Percentiles rank a stretch among this genome's conserved stretches.
phyloP scores from a whole-genome alignment of 768 basidiomycete genomes.

The Austroboletus festivus region DNA sequence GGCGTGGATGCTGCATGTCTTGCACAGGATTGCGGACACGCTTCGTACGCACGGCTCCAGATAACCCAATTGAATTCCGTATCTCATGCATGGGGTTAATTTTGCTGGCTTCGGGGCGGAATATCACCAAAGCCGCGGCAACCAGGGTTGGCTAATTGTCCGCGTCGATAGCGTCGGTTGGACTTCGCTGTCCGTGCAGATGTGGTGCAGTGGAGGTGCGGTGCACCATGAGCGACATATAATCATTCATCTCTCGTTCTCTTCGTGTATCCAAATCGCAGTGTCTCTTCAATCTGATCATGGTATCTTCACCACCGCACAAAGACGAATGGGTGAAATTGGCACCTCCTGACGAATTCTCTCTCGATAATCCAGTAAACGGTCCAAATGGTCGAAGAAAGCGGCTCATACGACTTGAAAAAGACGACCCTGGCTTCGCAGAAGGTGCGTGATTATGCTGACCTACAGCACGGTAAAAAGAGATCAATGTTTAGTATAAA shows the following conservation, averaged over 20 bases:
- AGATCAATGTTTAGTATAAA: not conserved
- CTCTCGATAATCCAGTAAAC: slow-evolving; percentile 42
- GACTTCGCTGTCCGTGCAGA: slow-evolving; percentile 11
- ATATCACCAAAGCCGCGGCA: slow-evolving; percentile 8
- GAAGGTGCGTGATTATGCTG: slow-evolving; percentile 35
- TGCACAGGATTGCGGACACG: slow-evolving; percentile 8
- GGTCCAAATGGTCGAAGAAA: slow-evolving; percentile 35
- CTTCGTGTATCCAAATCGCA: not conserved
- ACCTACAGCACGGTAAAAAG: not conserved
- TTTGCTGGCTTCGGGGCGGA: slow-evolving; percentile 8
- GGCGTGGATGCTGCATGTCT: slow-evolving; percentile 24
- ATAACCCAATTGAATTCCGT: slow-evolving; percentile 1
- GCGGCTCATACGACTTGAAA: slow-evolving; percentile 41
- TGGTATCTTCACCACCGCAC: slow-evolving; percentile 14
- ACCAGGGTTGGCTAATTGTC: slow-evolving; percentile 15
- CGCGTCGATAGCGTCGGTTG: slow-evolving; percentile 8
- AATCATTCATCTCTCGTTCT: slow-evolving; percentile 9
- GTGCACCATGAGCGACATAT: slow-evolving; percentile 20
- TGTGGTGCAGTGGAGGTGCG: slow-evolving; percentile 23
- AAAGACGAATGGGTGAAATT: slow-evolving; percentile 30
- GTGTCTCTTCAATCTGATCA: slow-evolving; percentile 10
- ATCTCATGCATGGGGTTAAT: slow-evolving; percentile 7
- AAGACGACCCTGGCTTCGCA: slow-evolving; percentile 34
- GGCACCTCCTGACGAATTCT: slow-evolving; percentile 32
- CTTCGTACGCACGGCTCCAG: slow-evolving; percentile 2